phyloP scores from a whole-genome alignment of 2,329 filamentous ascomycete species.

The Phyllosticta ampelicida region DNA sequence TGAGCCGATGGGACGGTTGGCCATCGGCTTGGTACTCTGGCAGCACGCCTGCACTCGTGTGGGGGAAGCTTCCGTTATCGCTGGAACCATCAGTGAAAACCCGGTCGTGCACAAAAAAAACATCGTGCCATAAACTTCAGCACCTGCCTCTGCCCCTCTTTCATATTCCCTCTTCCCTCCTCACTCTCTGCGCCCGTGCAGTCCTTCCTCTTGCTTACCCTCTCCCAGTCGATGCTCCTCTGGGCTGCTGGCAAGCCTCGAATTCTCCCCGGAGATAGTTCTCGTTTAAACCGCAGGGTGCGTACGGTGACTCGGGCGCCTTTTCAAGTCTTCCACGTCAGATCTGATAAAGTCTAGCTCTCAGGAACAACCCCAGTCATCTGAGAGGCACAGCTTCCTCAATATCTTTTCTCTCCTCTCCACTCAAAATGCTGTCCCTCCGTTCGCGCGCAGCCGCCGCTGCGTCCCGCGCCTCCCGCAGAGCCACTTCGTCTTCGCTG shows the following conservation, averaged over 20 bases:
- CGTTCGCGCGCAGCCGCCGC: constrained; percentile 9
- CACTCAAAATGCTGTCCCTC: constrained; percentile 11
- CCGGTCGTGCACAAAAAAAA: neutral
- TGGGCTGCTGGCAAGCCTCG: constrained; percentile 5
- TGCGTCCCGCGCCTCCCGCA: constrained; percentile 11
- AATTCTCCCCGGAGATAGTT: constrained; percentile 1
- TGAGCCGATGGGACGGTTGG: neutral
- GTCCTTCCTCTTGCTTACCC: neutral
- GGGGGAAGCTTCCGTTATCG: constrained; percentile 3
- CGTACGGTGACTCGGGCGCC: constrained; percentile 3
- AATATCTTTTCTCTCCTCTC: neutral
- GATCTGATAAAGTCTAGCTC: constrained; percentile 11
- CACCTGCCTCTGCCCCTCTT: neutral
- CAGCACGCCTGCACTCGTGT: neutral
- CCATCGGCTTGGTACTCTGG: neutral
- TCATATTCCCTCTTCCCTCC: neutral
- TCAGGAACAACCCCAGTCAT: constrained; percentile 2
- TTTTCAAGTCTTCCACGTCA: constrained; percentile 1
- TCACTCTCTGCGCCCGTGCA: neutral
- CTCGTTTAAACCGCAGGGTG: neutral
- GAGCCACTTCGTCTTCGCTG: constrained; percentile 8
- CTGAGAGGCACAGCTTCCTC: constrained; percentile 1
- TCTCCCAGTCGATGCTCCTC: constrained; percentile 5
- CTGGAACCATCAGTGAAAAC: neutral
- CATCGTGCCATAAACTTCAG: neutral